phyloP scores from a whole-genome alignment of 164 flowering plant genomes.

The Saururus chinensis region DNA sequence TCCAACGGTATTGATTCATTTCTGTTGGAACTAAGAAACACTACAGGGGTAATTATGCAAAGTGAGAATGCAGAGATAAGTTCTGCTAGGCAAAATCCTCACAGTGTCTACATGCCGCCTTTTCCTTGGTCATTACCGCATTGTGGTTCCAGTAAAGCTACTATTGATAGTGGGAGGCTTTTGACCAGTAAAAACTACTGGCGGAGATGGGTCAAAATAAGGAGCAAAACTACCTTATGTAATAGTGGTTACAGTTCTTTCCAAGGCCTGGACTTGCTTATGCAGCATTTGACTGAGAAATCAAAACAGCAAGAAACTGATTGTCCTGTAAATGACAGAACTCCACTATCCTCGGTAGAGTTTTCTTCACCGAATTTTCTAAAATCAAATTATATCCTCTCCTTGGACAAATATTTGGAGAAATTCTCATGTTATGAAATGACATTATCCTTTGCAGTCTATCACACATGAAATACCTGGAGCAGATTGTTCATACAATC shows the following conservation, averaged over 20 bases:
- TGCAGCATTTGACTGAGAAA: constrained; percentile 28
- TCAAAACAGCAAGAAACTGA: constrained; percentile 7
- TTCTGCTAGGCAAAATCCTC: constrained; percentile 30
- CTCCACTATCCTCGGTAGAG: neutral
- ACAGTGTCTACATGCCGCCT: constrained; percentile 49
- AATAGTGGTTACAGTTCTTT: constrained; percentile 19
- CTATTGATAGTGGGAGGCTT: constrained; percentile 43
- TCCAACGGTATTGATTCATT: constrained; percentile 61
- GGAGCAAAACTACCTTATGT: constrained; percentile 21
- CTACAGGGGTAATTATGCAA: constrained; percentile 22
- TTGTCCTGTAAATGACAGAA: constrained; percentile 8
- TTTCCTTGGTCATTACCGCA: constrained; percentile 74
- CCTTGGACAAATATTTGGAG: neutral
- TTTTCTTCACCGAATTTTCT: neutral
- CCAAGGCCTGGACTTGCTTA: constrained; percentile 36
- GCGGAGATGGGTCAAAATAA: constrained; percentile 63
- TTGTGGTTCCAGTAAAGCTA: constrained; percentile 44
- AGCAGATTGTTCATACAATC: neutral
- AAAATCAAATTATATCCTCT: neutral
- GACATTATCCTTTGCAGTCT: neutral
- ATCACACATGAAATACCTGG: neutral
- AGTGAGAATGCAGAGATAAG: constrained; percentile 37
- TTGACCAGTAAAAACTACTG: constrained; percentile 43
- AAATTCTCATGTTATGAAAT: neutral
- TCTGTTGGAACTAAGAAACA: constrained; percentile 38